phyloP scores from a whole-genome alignment of 306 rosid genomes.

The Cicer arietinum region DNA sequence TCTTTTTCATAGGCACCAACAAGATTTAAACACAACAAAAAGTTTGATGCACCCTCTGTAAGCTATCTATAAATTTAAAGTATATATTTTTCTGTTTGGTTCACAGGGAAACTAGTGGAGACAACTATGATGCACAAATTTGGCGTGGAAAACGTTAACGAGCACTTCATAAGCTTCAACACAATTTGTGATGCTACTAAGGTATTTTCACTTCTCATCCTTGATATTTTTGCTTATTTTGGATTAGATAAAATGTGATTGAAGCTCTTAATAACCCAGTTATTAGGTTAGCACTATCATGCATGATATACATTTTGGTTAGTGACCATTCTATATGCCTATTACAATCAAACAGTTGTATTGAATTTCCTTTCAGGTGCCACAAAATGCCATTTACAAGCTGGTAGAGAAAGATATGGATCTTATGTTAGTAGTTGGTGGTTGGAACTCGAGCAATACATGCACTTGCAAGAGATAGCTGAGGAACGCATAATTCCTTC shows the following conservation, averaged over 20 bases:
- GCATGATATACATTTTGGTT: neutral
- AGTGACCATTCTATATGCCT: neutral
- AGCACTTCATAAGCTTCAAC: slow-evolving; percentile 89
- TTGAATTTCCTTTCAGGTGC: slow-evolving; percentile 63
- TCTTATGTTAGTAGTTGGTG: slow-evolving; percentile 87
- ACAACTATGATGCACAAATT: slow-evolving; percentile 84
- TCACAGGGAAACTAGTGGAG: slow-evolving; percentile 83
- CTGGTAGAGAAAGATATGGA: slow-evolving; percentile 82
- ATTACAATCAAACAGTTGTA: slow-evolving; percentile 13
- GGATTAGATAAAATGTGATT: neutral
- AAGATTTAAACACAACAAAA: too few species aligned
- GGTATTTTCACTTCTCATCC: slow-evolving; percentile 52
- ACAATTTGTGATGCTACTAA: slow-evolving; percentile 98
- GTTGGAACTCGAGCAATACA: slow-evolving; percentile 98
- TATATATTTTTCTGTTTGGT: slow-evolving; percentile 36
- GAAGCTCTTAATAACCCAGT: slow-evolving; percentile 3
- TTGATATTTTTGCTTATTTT: slow-evolving; percentile 25
- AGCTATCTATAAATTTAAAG: neutral
- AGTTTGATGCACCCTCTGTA: too few species aligned
- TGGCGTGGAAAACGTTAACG: slow-evolving; percentile 80
- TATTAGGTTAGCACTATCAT: slow-evolving; percentile 2
- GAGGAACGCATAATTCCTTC: slow-evolving; percentile 94
- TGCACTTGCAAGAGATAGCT: slow-evolving; percentile 96
- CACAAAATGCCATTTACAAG: slow-evolving; percentile 98
- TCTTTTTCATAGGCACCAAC: too few species aligned